Conservation (phyloP, 1,284 basidiomycete species). For the Apiotrichum montevideense region DNA sequence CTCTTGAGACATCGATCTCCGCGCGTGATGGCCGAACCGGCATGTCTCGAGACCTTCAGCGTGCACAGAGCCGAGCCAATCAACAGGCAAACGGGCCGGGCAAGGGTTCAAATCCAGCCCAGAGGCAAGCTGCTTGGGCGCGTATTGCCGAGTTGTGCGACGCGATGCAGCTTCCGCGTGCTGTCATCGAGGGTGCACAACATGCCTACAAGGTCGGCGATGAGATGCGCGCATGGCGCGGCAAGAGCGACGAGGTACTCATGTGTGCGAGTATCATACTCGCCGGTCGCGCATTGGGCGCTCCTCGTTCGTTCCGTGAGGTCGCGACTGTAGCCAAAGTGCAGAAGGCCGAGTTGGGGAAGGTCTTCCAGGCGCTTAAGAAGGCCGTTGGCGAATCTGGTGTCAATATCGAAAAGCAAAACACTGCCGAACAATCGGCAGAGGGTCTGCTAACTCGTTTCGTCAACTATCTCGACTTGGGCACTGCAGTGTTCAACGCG, state of each 20-base stretch:
- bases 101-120: slow-evolving; percentile 75
- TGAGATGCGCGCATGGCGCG: slow-evolving; percentile 80
- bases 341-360: slow-evolving; percentile 81
- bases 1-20: slow-evolving; percentile 82
- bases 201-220: slow-evolving; percentile 95
- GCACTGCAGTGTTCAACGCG: slow-evolving; percentile 48
- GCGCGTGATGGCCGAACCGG: slow-evolving; percentile 92
- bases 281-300: slow-evolving; percentile 88
- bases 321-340: slow-evolving; percentile 90
- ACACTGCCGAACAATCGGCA: slow-evolving; percentile 54
- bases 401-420: slow-evolving; percentile 6
- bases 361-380: slow-evolving; percentile 67
- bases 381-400: slow-evolving; percentile 19
- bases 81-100: slow-evolving; percentile 53
- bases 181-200: slow-evolving; percentile 68
- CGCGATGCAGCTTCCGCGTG: slow-evolving; percentile 79
- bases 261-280: slow-evolving; percentile 98
- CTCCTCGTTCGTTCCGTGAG: slow-evolving; percentile 91
- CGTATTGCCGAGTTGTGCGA: slow-evolving; percentile 95
- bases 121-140: slow-evolving; percentile 83
- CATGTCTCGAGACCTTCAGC: slow-evolving; percentile 83
- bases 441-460: slow-evolving; percentile 89
- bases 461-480: slow-evolving; percentile 65
- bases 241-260: slow-evolving; percentile 80
- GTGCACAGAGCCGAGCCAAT: slow-evolving; percentile 66